Base-by-base conservation (phyloP, 441 rosid genomes). In the Dalechampia spathulata region DNA sequence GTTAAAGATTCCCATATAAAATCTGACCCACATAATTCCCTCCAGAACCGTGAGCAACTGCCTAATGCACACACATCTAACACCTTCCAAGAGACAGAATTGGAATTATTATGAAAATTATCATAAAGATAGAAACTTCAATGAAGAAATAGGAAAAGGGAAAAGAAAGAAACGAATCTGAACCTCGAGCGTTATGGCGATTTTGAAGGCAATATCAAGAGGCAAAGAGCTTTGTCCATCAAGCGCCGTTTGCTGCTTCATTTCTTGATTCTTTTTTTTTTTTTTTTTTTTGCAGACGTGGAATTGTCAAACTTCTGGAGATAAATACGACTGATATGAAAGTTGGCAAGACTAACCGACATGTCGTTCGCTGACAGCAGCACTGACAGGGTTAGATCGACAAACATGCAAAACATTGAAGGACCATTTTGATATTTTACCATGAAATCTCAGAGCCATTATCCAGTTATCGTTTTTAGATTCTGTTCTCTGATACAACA, bases 31-130 rank as follows among this genome's bases (percentile, higher is more conserved):
- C 83, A 78, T 17, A 71, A 27, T 41, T 72, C 71, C 62, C 78
- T 75, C 83, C 81, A 83, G 58, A 68, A 66, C 49, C 55, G 72
- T 42, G 80, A 74, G 66, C 83, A 80, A 49, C 79, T 36, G 13
- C 78, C 76, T 70, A 78, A 57, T 9, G 74, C 64, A 23, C 80
- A 74, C 49, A 76, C 46, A 61, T 78, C 86, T 19, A 45, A 21
- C 13, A 61, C 78, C 86, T 83, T 55, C 8, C 38, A 36, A 54
- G 1, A 58, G 40, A 23, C 28, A 55, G 17, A 63, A 26, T 51
- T 2, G 14, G 30, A 25, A 30, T 42, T 34, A 36, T 27, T 39
- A 45, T 22, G 8, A 30, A 16, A 15, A 39, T 7, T 6, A 37
- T 19, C 48, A 26, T 3, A 26, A 23, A 11, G 8, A 19, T 40